Conservation (phyloP, 1,284 basidiomycete species). For the Retiboletus fuscus region DNA sequence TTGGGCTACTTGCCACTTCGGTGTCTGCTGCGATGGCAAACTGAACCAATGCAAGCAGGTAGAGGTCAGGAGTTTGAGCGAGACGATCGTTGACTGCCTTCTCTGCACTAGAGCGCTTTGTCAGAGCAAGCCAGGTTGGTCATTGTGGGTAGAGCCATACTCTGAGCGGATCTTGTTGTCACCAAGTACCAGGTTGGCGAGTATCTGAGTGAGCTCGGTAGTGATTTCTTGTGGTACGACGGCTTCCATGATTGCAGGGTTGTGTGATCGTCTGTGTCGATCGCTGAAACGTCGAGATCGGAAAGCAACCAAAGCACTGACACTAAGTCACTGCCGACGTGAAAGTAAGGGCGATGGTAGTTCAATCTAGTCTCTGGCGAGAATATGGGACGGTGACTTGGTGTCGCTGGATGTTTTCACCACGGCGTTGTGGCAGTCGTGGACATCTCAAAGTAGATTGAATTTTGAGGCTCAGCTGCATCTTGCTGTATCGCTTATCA, state of each 20-base stretch:
- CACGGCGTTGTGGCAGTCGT: neutral
- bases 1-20: slow-evolving; percentile 67
- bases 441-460: neutral
- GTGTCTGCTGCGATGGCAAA: slow-evolving; percentile 79
- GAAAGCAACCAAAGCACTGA: neutral
- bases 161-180: slow-evolving; percentile 81
- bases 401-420: slow-evolving; percentile 3
- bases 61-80: slow-evolving; percentile 79
- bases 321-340: slow-evolving; percentile 1
- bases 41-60: slow-evolving; percentile 78
- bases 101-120: slow-evolving; percentile 66
- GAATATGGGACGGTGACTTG: no score
- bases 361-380: neutral
- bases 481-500: neutral
- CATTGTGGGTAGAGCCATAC: slow-evolving; percentile 39
- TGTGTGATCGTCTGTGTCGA: slow-evolving; percentile 8
- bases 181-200: slow-evolving; percentile 82
- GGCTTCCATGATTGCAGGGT: slow-evolving; percentile 53
- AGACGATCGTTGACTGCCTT: slow-evolving; percentile 82
- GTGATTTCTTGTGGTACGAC: slow-evolving; percentile 73
- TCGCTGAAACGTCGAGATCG: slow-evolving; percentile 15
- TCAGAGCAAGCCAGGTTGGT: slow-evolving; percentile 8
- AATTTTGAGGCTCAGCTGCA: slow-evolving; percentile 16
- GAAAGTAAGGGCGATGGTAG: slow-evolving; percentile 1
- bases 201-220: slow-evolving; percentile 79